phyloP scores from a whole-genome alignment of 257 asterid species.

The Gentiana macrophylla region DNA sequence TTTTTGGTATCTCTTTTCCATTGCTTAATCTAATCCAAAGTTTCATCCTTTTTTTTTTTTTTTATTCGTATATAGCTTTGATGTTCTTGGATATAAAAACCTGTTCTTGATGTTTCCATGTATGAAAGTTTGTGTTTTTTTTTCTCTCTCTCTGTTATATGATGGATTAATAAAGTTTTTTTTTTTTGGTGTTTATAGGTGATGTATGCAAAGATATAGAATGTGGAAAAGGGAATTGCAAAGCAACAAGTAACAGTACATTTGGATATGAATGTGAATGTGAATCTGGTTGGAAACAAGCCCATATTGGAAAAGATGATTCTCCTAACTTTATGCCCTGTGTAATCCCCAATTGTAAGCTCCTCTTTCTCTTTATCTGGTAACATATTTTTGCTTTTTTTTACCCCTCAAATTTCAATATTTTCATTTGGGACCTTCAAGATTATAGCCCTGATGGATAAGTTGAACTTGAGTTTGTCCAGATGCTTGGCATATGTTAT shows the following conservation, averaged over 20 bases:
- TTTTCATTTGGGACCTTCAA: not conserved
- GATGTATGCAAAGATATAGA: slow-evolving; percentile 26
- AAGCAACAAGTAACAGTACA: slow-evolving; percentile 22
- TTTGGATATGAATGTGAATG: slow-evolving; percentile 55
- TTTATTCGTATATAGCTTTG: not conserved
- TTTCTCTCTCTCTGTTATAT: not conserved
- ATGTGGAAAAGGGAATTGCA: slow-evolving; percentile 63
- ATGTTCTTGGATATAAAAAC: not conserved
- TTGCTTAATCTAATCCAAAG: not conserved
- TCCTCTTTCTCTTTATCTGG: not conserved
- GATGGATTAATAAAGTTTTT: not conserved
- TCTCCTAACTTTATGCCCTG: slow-evolving; percentile 48
- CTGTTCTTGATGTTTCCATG: not conserved
- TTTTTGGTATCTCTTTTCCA: slow-evolving; percentile 22
- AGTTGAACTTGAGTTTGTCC: no score
- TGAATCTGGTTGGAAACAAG: slow-evolving; percentile 62
- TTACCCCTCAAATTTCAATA: not conserved
- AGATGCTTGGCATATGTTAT: no score
- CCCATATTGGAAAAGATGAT: slow-evolving; percentile 23
- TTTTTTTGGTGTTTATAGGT: slow-evolving; percentile 12
- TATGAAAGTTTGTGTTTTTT: not conserved
- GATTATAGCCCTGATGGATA: no score
- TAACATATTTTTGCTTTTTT: not conserved
- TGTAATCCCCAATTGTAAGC: slow-evolving; percentile 64
- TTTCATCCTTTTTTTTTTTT: not conserved